Conservation (phyloP, 768 basidiomycete genomes). For the Tremella mesenterica region DNA sequence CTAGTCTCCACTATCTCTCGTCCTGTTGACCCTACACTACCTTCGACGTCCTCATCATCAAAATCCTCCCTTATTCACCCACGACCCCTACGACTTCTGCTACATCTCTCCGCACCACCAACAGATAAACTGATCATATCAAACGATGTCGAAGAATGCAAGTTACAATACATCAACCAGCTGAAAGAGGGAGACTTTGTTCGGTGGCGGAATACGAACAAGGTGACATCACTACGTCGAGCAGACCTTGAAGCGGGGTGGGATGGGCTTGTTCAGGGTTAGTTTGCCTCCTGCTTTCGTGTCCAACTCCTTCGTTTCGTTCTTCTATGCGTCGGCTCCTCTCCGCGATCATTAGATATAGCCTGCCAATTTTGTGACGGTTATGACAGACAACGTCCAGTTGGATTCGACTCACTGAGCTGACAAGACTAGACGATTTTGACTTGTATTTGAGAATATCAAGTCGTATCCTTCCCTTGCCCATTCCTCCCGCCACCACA, state of each 20-base stretch:
- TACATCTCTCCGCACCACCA: slow-evolving; percentile 82
- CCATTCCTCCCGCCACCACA: slow-evolving; percentile 13
- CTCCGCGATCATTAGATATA: no score
- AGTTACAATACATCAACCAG: slow-evolving; percentile 89
- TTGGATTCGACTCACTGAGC: no score
- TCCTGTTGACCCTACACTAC: slow-evolving; percentile 6
- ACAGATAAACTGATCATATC: slow-evolving; percentile 73
- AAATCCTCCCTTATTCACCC: slow-evolving; percentile 31
- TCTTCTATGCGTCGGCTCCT: background rate
- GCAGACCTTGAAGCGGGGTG: slow-evolving; percentile 92
- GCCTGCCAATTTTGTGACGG: no score
- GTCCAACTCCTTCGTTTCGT: background rate
- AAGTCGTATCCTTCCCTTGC: slow-evolving; percentile 81
- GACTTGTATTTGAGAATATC: slow-evolving; percentile 92
- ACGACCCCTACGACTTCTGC: slow-evolving; percentile 57
- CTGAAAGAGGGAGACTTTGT: slow-evolving; percentile 95
- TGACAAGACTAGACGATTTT: slow-evolving; percentile 65
- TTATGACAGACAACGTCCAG: no score
- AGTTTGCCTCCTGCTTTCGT: slow-evolving; percentile 44
- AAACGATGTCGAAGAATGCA: slow-evolving; percentile 74
- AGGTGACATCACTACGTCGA: slow-evolving; percentile 81
- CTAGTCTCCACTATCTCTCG: slow-evolving; percentile 46
- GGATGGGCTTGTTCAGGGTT: slow-evolving; percentile 93
- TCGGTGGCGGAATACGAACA: slow-evolving; percentile 89
- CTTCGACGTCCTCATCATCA: slow-evolving; percentile 3